These are phyloP conservation scores for Nannochloropsis gaditana DNA, from an alignment of 108 stramenopile species.

Conservation along the genomic window DNA sequence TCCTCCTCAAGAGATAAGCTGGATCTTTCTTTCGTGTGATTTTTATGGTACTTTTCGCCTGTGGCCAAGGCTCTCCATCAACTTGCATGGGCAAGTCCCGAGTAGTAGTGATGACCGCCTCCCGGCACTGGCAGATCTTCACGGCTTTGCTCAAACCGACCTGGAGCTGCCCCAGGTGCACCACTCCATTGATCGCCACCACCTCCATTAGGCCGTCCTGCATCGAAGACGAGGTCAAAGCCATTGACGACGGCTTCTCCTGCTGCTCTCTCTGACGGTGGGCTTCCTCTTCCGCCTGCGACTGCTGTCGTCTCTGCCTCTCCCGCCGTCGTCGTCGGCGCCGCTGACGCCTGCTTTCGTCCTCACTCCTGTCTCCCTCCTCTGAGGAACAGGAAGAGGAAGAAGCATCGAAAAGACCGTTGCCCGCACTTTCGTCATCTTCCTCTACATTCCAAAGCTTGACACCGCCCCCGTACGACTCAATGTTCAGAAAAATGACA, in stretches of 20 bases:
- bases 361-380: conserved; percentile 21
- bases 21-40: conserved; percentile 33
- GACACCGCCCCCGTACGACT: conserved; percentile 45
- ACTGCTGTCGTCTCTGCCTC: neutral
- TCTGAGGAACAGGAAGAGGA: neutral
- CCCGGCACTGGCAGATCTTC: conserved; percentile 35
- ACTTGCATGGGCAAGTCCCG: conserved; percentile 46
- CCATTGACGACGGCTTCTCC: neutral
- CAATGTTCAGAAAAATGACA: conserved; percentile 48
- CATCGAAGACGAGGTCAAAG: conserved; percentile 28
- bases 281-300: too few relatives aligned
- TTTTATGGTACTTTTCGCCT: conserved; percentile 43
- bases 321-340: neutral
- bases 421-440: neutral
- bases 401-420: neutral
- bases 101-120: conserved; percentile 32
- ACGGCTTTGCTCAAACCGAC: conserved; percentile 32
- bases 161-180: conserved; percentile 48
- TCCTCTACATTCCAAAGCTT: conserved; percentile 44
- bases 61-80: conserved; percentile 53
- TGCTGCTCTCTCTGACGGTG: neutral
- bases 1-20: neutral
- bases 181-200: conserved; percentile 47
- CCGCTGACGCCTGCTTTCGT: neutral
- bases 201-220: conserved; percentile 48